A percentile compares a stretch with the other conserved stretches of the same genome.
These are phyloP conservation scores for Talaromyces islandicus DNA, from an alignment of 2,329 filamentous ascomycete genomes.

Conservation along the genomic window DNA sequence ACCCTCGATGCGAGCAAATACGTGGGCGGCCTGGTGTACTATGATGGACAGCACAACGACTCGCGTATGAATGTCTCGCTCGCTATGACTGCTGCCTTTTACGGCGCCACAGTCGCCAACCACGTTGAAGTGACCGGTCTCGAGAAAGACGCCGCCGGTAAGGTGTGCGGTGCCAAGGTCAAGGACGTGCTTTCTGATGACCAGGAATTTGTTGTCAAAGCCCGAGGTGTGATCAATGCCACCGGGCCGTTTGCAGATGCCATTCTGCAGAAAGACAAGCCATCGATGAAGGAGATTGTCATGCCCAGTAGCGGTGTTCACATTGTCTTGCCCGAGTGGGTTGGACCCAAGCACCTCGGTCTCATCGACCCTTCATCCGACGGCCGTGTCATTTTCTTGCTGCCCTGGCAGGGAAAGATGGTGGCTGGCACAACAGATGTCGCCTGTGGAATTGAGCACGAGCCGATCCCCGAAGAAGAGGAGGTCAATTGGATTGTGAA, in stretches of 20 bases:
- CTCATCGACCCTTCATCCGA: constrained; percentile 81
- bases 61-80: constrained; percentile 87
- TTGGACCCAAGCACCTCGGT: constrained; percentile 77
- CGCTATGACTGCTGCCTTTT: constrained; percentile 78
- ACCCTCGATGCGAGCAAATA: constrained; percentile 77
- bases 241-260: constrained; percentile 82
- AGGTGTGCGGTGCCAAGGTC: constrained; percentile 65
- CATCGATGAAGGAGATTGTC: constrained; percentile 66
- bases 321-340: constrained; percentile 80
- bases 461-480: constrained; percentile 72
- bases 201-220: constrained; percentile 64
- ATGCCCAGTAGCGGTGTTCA: constrained; percentile 80
- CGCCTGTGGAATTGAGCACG: constrained; percentile 62
- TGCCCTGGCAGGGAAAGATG: constrained; percentile 88
- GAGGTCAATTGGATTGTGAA: constrained; percentile 84
- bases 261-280: constrained; percentile 79
- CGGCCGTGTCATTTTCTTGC: constrained; percentile 85
- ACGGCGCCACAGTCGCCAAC: constrained; percentile 75
- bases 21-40: constrained; percentile 79
- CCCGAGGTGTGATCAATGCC: constrained; percentile 79
- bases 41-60: constrained; percentile 86
- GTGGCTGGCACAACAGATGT: constrained; percentile 85
- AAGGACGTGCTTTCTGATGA: constrained; percentile 63
- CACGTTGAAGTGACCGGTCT: constrained; percentile 74
- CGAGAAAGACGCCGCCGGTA: constrained; percentile 66